Base-by-base conservation (phyloP, 2,329 filamentous ascomycete genomes). In the Pseudomassariella vexata region DNA sequence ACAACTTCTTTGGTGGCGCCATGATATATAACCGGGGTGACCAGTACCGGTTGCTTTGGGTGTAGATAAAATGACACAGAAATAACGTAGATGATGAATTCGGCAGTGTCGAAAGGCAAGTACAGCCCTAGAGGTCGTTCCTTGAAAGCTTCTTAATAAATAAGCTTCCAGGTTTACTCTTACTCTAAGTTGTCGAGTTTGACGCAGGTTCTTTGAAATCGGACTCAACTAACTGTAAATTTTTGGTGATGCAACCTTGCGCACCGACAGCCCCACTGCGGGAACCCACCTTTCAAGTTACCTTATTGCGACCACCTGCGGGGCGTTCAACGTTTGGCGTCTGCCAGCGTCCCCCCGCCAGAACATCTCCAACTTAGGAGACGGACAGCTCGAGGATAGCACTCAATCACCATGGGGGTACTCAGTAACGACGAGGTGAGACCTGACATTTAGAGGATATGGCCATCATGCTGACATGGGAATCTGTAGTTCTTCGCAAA, bases 401-500 rank as follows among this genome's bases (percentile, higher is more conserved):
- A 24, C 17, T 17, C 22, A 25, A 19, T 38, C 39, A 49, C 58
- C 28, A 64, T 63, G 53, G 58, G 59, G 23, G 74, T 73, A 50
- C 44, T 80, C 39, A 76, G 60, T 49, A 76, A 79, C 52, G 75
- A 81, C 42, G 76, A 82, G 59, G 78, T 78, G 52, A 17, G 44
- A 24, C 20, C 34, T 32, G 5, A 6, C 17, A 11, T 6, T 17
- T 12, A 22, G 34, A 24, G 14, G n/a, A 34, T 36, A 5, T 22
- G 18, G 21, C 30, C 20, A 18, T n/a, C 8, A 8, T n/a, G n/a
- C 20, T 36, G 14, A 32, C 24, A 38, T 22, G 11, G 18, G n/a
- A 14, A 14, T 21, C 25, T 37, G 8, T 49, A 89, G 83, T 90
- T 90, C 70, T 88, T 90, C 62, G 61, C 65, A 40, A 71, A 72